A percentile compares a stretch with the other conserved stretches of the same genome.
Evolutionary conservation across 208 protist genomes (phyloP).

Genomic region (Leishmania gerbilli): DNA sequence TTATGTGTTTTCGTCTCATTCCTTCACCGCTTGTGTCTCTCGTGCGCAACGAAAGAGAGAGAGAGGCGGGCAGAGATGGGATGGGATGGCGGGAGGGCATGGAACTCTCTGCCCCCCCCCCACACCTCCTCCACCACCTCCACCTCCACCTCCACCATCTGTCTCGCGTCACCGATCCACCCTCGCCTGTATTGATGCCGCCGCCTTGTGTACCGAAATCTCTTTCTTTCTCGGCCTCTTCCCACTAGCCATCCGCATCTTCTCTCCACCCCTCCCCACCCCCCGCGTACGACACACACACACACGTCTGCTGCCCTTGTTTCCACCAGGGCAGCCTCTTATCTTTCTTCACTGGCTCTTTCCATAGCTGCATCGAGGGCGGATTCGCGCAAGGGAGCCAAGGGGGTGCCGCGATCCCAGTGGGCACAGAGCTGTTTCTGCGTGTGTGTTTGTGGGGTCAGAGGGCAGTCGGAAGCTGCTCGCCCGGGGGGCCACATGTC

Average conservation of each 20-base stretch:
- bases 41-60: not conserved
- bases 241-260: not conserved
- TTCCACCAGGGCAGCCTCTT: not conserved
- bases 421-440: not conserved
- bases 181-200: not conserved
- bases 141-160: too few relatives aligned
- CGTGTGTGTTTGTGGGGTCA: too few relatives aligned
- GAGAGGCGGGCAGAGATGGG: not conserved
- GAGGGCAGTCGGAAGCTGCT: not conserved
- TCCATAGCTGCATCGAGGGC: not conserved
- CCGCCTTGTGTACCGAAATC: not conserved
- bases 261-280: not conserved
- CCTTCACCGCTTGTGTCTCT: not conserved
- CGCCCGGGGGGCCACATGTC: not conserved
- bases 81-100: too few relatives aligned
- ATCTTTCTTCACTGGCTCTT: not conserved
- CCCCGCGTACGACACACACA: not conserved
- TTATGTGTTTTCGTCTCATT: not conserved
- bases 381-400: not conserved
- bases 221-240: not conserved
- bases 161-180: not conserved
- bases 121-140: too few relatives aligned
- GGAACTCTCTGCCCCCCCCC: not conserved
- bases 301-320: not conserved
- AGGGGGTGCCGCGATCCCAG: not conserved